Percentiles rank a stretch among this genome's conserved stretches.
phyloP scores from a whole-genome alignment of 495 filamentous ascomycete genomes.

The Hypoxylon perforatum region DNA sequence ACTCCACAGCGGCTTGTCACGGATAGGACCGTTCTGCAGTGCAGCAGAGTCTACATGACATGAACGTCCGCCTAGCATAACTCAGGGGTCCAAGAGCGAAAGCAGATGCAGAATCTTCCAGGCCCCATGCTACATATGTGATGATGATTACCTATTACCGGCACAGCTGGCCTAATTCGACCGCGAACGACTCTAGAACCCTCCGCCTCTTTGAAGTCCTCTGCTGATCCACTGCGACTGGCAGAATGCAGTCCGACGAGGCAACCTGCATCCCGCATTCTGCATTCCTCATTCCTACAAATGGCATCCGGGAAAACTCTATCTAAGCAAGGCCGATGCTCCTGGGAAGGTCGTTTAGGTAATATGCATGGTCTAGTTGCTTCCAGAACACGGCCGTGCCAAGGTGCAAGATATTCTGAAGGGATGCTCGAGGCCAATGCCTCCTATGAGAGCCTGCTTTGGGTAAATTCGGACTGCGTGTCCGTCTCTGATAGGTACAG shows the following conservation, averaged over 20 bases:
- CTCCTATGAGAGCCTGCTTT: constrained; percentile 9
- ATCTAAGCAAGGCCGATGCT: constrained; percentile 5
- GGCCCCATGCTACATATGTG: constrained; percentile 15
- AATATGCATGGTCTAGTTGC: not conserved
- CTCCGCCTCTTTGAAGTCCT: too few species aligned
- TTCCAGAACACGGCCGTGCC: constrained; percentile 8
- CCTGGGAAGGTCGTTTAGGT: constrained; percentile 17
- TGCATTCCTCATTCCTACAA: not conserved
- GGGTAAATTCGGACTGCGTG: constrained; percentile 14
- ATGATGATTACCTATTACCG: not conserved
- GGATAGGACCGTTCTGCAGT: constrained; percentile 35
- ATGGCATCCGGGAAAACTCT: not conserved
- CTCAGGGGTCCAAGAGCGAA: constrained; percentile 20
- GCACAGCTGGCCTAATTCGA: too few species aligned
- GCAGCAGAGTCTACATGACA: not conserved
- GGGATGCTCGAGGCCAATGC: constrained; percentile 18
- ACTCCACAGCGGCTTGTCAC: constrained; percentile 37
- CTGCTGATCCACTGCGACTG: too few species aligned
- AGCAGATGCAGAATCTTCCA: constrained; percentile 11
- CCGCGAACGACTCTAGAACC: too few species aligned
- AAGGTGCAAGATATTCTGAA: constrained; percentile 13
- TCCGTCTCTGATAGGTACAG: constrained; percentile 38
- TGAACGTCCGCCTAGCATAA: constrained; percentile 1
- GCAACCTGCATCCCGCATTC: too few species aligned
- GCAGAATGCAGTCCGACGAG: too few species aligned